Conservation (phyloP, 2,329 filamentous ascomycete species). For the Myriosclerotinia curreyana region DNA sequence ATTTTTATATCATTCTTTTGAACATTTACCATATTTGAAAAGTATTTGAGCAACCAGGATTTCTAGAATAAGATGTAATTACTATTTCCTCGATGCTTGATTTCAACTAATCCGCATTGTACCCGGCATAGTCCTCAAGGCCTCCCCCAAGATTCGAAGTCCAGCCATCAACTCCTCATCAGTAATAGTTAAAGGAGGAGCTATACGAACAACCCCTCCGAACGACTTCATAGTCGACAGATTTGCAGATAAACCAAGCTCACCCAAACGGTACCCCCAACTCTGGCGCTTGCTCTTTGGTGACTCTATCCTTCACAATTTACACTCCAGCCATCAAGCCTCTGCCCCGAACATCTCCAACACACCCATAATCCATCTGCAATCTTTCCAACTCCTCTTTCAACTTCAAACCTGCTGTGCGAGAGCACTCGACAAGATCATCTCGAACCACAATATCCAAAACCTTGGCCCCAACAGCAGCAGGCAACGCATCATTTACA, state of each 20-base stretch:
- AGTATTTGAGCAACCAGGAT: neutral
- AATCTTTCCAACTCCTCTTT: conserved; percentile 46
- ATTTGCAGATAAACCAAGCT: conserved; percentile 56
- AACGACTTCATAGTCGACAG: conserved; percentile 53
- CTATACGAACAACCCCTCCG: conserved; percentile 56
- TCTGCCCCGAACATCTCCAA: conserved; percentile 59
- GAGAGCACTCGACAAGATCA: conserved; percentile 48
- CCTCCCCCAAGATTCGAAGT: conserved; percentile 54
- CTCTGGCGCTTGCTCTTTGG: conserved; percentile 46
- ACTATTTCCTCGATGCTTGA: neutral
- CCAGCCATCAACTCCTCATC: conserved; percentile 50
- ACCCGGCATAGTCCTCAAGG: conserved; percentile 41
- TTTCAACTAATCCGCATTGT: conserved; percentile 16
- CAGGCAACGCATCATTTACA: conserved; percentile 59
- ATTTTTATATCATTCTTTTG: neutral
- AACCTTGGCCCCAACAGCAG: conserved; percentile 59
- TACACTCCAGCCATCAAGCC: conserved; percentile 58
- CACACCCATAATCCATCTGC: conserved; percentile 54
- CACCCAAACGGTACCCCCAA: conserved; percentile 50
- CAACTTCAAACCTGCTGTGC: conserved; percentile 49
- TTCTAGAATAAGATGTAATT: neutral
- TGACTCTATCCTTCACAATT: conserved; percentile 51
- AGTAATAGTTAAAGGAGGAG: conserved; percentile 58
- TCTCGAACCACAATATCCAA: conserved; percentile 60
- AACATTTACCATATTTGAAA: neutral